These are phyloP conservation scores for Trapa incisa DNA, from an alignment of 345 rosid species.

Conservation along the genomic window DNA sequence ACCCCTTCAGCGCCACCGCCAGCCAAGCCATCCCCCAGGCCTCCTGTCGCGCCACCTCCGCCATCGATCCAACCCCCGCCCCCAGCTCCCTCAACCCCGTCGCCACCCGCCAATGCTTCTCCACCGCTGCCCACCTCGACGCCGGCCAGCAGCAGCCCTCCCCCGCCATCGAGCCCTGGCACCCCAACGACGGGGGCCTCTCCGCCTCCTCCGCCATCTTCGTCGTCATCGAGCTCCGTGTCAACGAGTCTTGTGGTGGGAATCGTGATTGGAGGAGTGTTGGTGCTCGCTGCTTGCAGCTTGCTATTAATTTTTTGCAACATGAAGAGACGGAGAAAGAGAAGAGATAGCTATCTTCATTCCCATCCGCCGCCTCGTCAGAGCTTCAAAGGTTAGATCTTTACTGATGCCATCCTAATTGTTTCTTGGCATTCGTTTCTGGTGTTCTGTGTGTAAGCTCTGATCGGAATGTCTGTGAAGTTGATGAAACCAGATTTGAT, in stretches of 20 bases:
- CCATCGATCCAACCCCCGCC: constrained; percentile 4
- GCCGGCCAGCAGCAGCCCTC: too few relatives aligned
- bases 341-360: constrained; percentile 21
- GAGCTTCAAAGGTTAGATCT: constrained; percentile 33
- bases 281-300: constrained; percentile 22
- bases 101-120: too few relatives aligned
- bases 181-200: constrained; percentile 15
- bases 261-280: constrained; percentile 51
- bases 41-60: constrained; percentile 13
- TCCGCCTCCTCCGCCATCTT: constrained; percentile 15
- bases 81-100: constrained; percentile 18
- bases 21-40: constrained; percentile 6
- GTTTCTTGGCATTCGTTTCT: too few relatives aligned
- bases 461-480: background rate
- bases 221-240: constrained; percentile 22
- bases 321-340: constrained; percentile 39
- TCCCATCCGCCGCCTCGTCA: constrained; percentile 45
- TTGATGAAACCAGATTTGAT: background rate
- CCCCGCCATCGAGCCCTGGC: too few relatives aligned
- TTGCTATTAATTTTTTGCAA: constrained; percentile 41
- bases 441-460: background rate
- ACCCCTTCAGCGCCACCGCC: constrained; percentile 8
- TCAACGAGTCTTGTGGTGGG: constrained; percentile 60
- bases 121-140: too few relatives aligned
- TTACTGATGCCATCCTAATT: background rate